Percentiles rank a stretch among this genome's conserved stretches.
These are phyloP conservation scores for Ephemerocybe angulata DNA, from an alignment of 768 basidiomycete genomes.

Conservation along the genomic window DNA sequence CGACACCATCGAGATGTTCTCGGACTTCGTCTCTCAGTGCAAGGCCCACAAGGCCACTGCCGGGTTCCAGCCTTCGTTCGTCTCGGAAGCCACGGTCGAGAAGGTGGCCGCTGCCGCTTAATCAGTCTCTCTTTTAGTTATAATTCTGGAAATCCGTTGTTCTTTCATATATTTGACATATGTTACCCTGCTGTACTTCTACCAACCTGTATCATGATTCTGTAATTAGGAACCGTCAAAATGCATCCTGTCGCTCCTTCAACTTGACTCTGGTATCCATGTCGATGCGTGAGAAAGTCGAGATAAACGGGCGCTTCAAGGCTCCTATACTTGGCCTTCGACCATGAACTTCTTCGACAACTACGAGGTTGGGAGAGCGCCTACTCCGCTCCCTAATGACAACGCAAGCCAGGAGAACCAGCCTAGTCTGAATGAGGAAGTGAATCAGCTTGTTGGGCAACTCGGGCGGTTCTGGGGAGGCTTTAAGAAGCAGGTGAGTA, in stretches of 20 bases:
- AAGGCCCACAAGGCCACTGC: conserved; percentile 46
- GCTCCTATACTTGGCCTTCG: conserved; percentile 8
- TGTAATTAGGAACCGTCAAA: background rate
- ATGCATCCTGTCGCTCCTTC: background rate
- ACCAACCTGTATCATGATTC: background rate
- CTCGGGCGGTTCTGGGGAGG: conserved; percentile 88
- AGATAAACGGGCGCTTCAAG: background rate
- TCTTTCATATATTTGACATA: background rate
- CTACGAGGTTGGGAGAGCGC: conserved; percentile 52
- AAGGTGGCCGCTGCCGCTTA: conserved; percentile 15
- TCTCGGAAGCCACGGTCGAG: conserved; percentile 16
- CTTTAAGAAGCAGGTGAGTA: conserved; percentile 78
- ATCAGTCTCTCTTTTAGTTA: background rate
- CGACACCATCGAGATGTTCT: conserved; percentile 99
- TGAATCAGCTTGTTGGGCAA: conserved; percentile 84
- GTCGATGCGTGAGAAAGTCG: conserved; percentile 2
- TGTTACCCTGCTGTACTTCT: background rate
- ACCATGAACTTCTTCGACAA: conserved; percentile 75
- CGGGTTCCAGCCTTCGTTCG: conserved; percentile 12
- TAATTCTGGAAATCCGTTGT: too few relatives aligned
- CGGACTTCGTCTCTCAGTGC: conserved; percentile 85
- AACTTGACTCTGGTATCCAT: background rate
- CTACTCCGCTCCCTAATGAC: conserved; percentile 47
- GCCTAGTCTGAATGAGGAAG: conserved; percentile 75
- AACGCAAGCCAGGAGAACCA: conserved; percentile 39